Conservation (phyloP, 2,329 filamentous ascomycete species). For the Aspergillus carbonarius region DNA sequence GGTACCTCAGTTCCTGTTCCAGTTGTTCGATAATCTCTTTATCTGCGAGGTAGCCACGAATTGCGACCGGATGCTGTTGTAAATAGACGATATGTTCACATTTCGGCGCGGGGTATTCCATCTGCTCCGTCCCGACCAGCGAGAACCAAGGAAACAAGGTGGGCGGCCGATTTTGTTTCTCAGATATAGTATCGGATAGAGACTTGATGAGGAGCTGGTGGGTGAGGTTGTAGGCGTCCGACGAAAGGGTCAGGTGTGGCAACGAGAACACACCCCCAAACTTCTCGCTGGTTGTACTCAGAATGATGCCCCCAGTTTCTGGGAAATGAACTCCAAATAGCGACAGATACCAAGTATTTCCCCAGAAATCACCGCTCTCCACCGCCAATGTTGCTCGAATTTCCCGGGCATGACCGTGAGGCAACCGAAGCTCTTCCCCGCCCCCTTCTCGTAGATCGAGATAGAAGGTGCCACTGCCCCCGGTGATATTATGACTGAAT, state of each 20-base stretch:
- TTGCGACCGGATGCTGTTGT: conserved; percentile 56
- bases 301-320: conserved; percentile 71
- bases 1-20: conserved; percentile 60
- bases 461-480: conserved; percentile 65
- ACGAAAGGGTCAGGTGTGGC: conserved; percentile 72
- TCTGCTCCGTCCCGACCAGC: conserved; percentile 53
- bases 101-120: conserved; percentile 61
- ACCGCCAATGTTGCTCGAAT: conserved; percentile 69
- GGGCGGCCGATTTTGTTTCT: conserved; percentile 60
- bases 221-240: conserved; percentile 56
- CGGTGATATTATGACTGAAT: conserved; percentile 81
- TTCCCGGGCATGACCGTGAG: conserved; percentile 60
- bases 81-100: conserved; percentile 90
- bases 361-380: conserved; percentile 67
- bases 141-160: conserved; percentile 74
- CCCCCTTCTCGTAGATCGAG: conserved; percentile 64
- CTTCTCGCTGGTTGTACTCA: conserved; percentile 91
- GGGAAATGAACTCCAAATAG: conserved; percentile 86
- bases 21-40: conserved; percentile 49
- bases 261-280: conserved; percentile 88
- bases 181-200: conserved; percentile 62
- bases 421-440: conserved; percentile 38
- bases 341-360: conserved; percentile 75
- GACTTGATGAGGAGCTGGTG: conserved; percentile 70
- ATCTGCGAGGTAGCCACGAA: conserved; percentile 31